Conservation (phyloP, 2,329 filamentous ascomycete species). For the Calonectria crousiana region DNA sequence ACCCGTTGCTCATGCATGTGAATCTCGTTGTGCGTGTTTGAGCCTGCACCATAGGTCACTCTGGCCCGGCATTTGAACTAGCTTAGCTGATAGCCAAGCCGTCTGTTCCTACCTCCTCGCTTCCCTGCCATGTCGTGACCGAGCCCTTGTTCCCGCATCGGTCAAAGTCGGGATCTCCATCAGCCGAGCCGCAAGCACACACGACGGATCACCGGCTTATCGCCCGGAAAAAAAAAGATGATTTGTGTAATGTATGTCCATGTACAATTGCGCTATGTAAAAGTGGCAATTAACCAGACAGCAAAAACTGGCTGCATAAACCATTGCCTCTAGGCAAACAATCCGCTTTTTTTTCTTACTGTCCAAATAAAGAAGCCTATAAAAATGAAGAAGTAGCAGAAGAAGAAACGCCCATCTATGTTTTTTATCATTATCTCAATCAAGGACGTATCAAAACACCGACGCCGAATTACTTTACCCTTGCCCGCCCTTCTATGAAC, state of each 20-base stretch:
- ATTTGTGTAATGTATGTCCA: background rate
- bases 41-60: background rate
- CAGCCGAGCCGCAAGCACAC: conserved; percentile 13
- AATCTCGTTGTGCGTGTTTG: conserved; percentile 14
- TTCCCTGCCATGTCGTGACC: background rate
- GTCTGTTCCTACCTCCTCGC: background rate
- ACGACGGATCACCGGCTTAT: conserved; percentile 7
- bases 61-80: background rate
- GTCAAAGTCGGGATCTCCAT: conserved; percentile 14
- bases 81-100: conserved; percentile 11
- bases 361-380: background rate
- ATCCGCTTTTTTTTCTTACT: background rate
- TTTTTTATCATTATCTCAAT: background rate
- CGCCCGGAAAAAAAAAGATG: background rate
- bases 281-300: background rate
- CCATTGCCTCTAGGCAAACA: background rate
- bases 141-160: conserved; percentile 9
- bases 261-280: conserved; percentile 12
- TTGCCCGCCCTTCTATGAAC: background rate
- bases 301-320: background rate
- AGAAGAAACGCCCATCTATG: background rate
- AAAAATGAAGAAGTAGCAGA: background rate
- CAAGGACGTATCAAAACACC: conserved; percentile 5
- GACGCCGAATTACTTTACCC: background rate
- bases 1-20: conserved; percentile 11